Base-by-base conservation (phyloP, 2,329 filamentous ascomycete species). In the Hymenoscyphus infarciens region DNA sequence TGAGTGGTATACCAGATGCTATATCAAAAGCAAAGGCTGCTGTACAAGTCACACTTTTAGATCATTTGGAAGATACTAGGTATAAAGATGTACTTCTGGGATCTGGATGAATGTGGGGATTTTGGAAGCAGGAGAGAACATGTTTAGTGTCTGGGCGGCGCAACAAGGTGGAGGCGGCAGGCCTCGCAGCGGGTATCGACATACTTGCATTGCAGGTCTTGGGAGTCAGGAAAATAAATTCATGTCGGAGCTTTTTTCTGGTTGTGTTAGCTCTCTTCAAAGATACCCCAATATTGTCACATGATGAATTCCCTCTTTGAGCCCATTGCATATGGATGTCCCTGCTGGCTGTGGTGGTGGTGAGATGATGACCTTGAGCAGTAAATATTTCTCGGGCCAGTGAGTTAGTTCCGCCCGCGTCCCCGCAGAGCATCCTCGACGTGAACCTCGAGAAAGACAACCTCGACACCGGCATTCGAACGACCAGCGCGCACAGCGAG, bases 71-170 rank as follows among this genome's bases (percentile, higher is more conserved):
- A 54, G 57, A 45, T n/a, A 39, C 62, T 22, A 63, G 67, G 54
- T 75, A 73, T 62, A 67, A 74, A n/a, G 67, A 71, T 55, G 69
- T 75, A 19, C 60, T 74, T 55, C 38, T 73, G 52, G 74, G 73
- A 55, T n/a, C 29, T 55, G 53, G 29, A n/a, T 55, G 25, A 38
- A 55, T 31, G 53, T 55, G 53, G 53, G 53, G 53, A 25, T 31
- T 33, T 16, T 55, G 27, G 29, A 13, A 29, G 53, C 13, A 29
- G 16, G 29, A 22, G 45, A 25, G 42, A 25, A 19, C 22, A 49
- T 49, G 16, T 38, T 31, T 55, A 55, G 53, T 29, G 22, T 11
- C 53, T 55, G 22, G 53, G 53, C 53, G 22, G 53, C 53, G 53
- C 53, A 55, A 55, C 27, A 29, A 55, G 53, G 53, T 55, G 53